phyloP scores from a whole-genome alignment of 768 basidiomycete species.

The Boletellus emodensis region DNA sequence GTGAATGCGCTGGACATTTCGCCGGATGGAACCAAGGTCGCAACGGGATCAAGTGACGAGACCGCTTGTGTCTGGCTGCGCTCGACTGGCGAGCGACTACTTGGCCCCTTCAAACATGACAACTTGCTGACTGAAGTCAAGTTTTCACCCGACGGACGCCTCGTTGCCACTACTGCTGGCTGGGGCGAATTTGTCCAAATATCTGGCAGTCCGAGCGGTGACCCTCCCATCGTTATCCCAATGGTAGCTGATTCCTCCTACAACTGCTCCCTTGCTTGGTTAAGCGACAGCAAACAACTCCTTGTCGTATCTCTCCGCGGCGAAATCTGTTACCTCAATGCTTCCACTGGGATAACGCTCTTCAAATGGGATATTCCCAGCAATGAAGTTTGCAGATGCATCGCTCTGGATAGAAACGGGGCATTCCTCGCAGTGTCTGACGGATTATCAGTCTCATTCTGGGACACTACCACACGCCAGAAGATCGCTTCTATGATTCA shows the following conservation, averaged over 20 bases:
- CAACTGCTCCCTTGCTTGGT: constrained; percentile 4
- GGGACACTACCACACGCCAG: constrained; percentile 1
- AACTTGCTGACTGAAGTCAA: background rate
- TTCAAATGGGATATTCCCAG: background rate
- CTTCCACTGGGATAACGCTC: background rate
- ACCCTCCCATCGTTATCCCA: background rate
- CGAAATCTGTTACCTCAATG: background rate
- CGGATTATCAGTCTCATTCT: constrained; percentile 1
- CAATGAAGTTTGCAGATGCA: background rate
- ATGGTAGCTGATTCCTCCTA: background rate
- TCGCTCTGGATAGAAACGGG: background rate
- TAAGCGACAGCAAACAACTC: background rate
- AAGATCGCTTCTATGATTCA: background rate
- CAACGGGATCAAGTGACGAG: background rate
- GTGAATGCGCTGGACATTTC: background rate
- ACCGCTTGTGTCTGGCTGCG: constrained; percentile 7
- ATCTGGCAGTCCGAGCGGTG: background rate
- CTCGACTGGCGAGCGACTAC: background rate
- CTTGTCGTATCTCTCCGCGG: background rate
- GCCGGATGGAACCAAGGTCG: constrained; percentile 1
- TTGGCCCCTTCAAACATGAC: background rate
- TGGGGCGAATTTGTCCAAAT: background rate
- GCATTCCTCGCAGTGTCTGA: background rate
- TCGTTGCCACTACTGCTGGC: background rate
- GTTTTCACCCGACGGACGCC: constrained; percentile 9